Conservation (phyloP, 139 green algal species). For the Tetraselmis chui region DNA sequence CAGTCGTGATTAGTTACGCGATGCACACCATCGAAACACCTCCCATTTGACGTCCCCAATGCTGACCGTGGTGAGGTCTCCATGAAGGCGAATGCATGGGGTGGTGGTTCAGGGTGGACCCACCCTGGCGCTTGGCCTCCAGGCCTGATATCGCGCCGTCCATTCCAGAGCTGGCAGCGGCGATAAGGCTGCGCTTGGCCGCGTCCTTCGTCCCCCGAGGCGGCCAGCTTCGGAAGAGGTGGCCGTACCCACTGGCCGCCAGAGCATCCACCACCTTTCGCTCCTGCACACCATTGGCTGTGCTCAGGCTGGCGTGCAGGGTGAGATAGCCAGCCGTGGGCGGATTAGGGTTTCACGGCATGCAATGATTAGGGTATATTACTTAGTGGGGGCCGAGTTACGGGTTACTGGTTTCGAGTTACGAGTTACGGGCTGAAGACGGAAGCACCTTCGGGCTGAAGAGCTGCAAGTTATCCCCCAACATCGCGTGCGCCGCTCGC, state of each 20-base stretch:
- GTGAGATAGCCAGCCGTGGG: not conserved
- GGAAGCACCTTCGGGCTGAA: slow-evolving; percentile 4
- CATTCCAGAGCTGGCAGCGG: not conserved
- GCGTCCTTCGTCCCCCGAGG: slow-evolving; percentile 3
- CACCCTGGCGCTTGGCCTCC: not conserved
- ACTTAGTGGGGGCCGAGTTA: not conserved
- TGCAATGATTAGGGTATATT: not conserved
- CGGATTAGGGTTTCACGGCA: not conserved
- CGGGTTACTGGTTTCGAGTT: no score
- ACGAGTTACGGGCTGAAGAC: not conserved
- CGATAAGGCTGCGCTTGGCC: not conserved
- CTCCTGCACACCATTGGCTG: no score
- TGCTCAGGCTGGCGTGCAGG: not conserved
- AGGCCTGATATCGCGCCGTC: not conserved
- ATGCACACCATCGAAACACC: no score
- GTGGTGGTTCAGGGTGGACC: not conserved
- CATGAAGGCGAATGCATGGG: no score
- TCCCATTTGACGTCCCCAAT: no score
- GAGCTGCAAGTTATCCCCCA: slow-evolving; percentile 5
- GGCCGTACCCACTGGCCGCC: slow-evolving; percentile 5
- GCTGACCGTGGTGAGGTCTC: no score
- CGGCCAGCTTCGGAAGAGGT: slow-evolving; percentile 23
- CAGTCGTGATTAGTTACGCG: no score
- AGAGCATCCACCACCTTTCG: not conserved
- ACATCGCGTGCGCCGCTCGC: not conserved